Evolutionary conservation across 495 filamentous ascomycete genomes (phyloP), one percentile per base, ranked within the genome.

Genomic region (Aspergillus carlsbadensis): DNA sequence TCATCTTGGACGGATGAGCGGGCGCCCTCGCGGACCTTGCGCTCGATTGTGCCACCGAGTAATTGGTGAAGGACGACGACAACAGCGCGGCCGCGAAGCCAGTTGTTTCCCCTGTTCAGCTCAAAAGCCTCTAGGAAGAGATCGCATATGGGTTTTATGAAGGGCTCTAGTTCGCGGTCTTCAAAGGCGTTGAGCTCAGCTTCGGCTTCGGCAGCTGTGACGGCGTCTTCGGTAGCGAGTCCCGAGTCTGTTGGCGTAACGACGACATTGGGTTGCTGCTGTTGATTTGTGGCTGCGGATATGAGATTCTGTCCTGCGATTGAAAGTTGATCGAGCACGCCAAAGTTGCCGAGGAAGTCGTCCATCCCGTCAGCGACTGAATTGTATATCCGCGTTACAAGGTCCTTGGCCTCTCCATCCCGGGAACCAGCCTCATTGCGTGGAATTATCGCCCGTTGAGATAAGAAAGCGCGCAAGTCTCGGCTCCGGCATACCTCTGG

Each of bases 321-420:
- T 11, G 92, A 96, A 7, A 98, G 83, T 65, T 98, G 95, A 61
- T 98, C 95, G 11, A 98, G 83, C 0, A 98, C 90, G 5, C 94
- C 91, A 46, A 98, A 92, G 66, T 96, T 97, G 36, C 95, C 91
- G 3, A 96, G 75, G 58, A 98, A 92, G 61, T 99, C 94, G 71
- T 99, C 95, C 92, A 98, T 96, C 31, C 94, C 95, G 66, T 98
- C 93, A 3, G 93, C 84, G 42, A 99, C 92, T 2, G 92, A 96
- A 69, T 93, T 93, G 73, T 98, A 98, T 41, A 99, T 86, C 14
- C 95, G 84, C 0, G 90, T 90, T 41, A 99, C 92, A 59, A 98
- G 89, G 66, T 98, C 95, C 59, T 89, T 90, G 42, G 86, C 84
- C 63, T 91, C 86, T 35, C 78, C 79, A 51, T 79, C 74, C 41